Evolutionary conservation across 495 filamentous ascomycete genomes (phyloP).

Genomic region (Penicillium maclennaniae): DNA sequence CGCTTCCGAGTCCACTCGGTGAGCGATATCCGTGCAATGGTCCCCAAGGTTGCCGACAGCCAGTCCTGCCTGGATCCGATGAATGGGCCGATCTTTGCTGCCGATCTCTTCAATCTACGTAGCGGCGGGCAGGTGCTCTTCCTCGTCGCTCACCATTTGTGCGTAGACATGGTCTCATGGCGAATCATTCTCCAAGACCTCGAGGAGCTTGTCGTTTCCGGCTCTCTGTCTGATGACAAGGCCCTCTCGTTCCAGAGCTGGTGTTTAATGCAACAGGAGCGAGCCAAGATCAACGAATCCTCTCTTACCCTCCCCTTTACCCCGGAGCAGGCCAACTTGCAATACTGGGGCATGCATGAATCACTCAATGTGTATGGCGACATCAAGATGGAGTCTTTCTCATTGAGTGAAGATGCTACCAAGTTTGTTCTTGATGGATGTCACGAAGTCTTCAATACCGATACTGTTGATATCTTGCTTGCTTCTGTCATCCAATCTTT

Average conservation of each 20-base stretch:
- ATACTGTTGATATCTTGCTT: slow-evolving; percentile 52
- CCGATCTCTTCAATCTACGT: slow-evolving; percentile 50
- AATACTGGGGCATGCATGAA: slow-evolving; percentile 53
- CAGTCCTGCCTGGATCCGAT: slow-evolving; percentile 40
- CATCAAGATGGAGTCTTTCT: slow-evolving; percentile 40
- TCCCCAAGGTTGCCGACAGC: slow-evolving; percentile 32
- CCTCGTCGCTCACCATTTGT: slow-evolving; percentile 63
- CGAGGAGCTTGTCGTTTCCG: slow-evolving; percentile 53
- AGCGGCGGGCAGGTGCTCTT: slow-evolving; percentile 56
- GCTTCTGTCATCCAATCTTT: slow-evolving; percentile 51
- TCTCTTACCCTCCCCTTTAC: slow-evolving; percentile 31
- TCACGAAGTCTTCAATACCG: slow-evolving; percentile 46
- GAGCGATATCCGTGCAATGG: slow-evolving; percentile 28
- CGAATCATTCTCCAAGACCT: slow-evolving; percentile 63
- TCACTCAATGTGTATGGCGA: slow-evolving; percentile 47
- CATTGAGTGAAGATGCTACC: slow-evolving; percentile 43
- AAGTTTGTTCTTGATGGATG: slow-evolving; percentile 38
- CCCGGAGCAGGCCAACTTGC: slow-evolving; percentile 29
- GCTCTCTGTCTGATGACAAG: slow-evolving; percentile 34
- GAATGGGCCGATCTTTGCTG: slow-evolving; percentile 42
- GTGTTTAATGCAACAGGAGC: slow-evolving; percentile 46
- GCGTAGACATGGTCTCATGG: slow-evolving; percentile 70
- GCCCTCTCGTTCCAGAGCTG: slow-evolving; percentile 63
- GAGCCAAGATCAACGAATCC: slow-evolving; percentile 25
- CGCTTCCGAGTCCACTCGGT: slow-evolving; percentile 33